A percentile compares a stretch with the other conserved stretches of the same genome.
phyloP scores from a whole-genome alignment of 345 rosid species.

The Eucalyptus regnans region DNA sequence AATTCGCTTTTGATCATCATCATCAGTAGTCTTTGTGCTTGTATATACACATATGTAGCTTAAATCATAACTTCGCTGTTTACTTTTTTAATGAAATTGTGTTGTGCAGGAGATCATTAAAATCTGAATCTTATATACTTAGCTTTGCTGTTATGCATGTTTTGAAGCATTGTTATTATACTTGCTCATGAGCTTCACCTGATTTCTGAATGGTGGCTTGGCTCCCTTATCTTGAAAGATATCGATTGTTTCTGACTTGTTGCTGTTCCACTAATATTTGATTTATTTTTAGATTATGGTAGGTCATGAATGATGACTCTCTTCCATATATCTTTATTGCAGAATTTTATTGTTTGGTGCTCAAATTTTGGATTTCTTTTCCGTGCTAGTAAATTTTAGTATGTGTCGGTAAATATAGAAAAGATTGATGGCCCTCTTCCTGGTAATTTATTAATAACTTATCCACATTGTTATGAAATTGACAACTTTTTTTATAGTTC shows the following conservation, averaged over 20 bases:
- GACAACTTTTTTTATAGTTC: background rate
- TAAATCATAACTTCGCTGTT: background rate
- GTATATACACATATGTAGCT: background rate
- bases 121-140: background rate
- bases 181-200: background rate
- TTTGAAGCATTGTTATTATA: background rate
- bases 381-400: background rate
- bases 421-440: background rate
- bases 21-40: background rate
- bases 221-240: background rate
- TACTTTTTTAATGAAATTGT: background rate
- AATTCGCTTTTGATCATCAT: slow-evolving; percentile 29
- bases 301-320: background rate
- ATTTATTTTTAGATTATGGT: background rate
- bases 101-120: background rate
- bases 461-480: background rate
- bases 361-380: background rate
- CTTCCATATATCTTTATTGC: background rate
- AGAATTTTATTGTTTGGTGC: background rate
- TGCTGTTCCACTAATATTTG: background rate
- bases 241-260: background rate
- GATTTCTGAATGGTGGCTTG: background rate
- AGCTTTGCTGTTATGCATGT: background rate
- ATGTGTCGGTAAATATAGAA: background rate
- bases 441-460: background rate